Evolutionary conservation across 1,284 basidiomycete species (phyloP), one percentile per base, ranked within the genome.

Genomic region (Moesziomyces aphidis): DNA sequence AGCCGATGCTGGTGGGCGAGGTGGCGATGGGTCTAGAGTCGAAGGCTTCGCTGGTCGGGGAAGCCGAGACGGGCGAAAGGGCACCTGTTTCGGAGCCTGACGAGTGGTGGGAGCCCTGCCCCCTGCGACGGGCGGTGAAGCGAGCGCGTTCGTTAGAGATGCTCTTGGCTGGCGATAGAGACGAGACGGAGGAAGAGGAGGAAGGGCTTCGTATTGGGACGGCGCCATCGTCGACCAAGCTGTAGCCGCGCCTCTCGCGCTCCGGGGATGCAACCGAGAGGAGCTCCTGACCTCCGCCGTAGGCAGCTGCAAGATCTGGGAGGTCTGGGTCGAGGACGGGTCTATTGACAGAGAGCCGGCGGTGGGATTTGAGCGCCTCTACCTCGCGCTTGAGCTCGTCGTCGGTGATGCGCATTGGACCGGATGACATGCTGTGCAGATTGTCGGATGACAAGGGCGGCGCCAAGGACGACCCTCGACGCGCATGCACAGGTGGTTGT

Each of bases 301-400:
- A 65, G 42, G 74, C 48, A 17, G 77, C 76, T 49, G 79, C 79
- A 10, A 81, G 54, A 28, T 81, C 78, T 7, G 83, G 82, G 22
- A 84, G 76, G 58, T 84, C 83, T 0, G 82, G 82, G 55, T 84
- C 83, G 44, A 83, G 62, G n/a, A 81, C 58, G 24, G 78, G 75
- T 26, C 79, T 66, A 28, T 82, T 81, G 55, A 80, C 78, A 1
- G 82, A 83, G 23, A 76, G 73, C 31, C 83, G 66, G 43, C 83
- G 73, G 61, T 81, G 80, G 13, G 79, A 76, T 42, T 82, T 82
- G 59, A 84, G 79, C 48, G 77, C 80, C 54, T 82, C 80, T 10
- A 84, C 82, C 55, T 84, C 83, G 43, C 82, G 74, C 24, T 77
- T 68, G 26, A 84, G 69, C 64, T 84, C 83, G 39, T 71, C 73